phyloP scores from a whole-genome alignment of 2,329 filamentous ascomycete species.

The Aspergillus ibericus region DNA sequence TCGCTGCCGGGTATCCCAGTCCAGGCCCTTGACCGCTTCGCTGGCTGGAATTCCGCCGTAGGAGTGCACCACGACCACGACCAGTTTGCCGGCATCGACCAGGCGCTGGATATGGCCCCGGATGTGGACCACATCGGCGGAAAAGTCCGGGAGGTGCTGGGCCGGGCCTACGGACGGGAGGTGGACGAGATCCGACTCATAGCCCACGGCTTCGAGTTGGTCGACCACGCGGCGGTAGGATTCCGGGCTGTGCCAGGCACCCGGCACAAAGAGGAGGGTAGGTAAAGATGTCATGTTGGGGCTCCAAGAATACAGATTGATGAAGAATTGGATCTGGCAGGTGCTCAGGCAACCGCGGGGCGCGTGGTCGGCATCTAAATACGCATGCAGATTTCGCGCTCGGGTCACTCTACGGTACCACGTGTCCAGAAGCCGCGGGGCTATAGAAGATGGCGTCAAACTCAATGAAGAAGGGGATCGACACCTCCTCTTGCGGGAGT shows the following conservation, averaged over 20 bases:
- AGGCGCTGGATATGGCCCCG: neutral
- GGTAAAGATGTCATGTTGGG: neutral
- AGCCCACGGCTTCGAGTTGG: neutral
- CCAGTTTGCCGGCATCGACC: neutral
- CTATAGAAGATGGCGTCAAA: too few species aligned
- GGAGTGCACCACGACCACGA: constrained; percentile 8
- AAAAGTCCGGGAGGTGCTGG: neutral
- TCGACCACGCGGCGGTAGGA: neutral
- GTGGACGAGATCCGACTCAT: neutral
- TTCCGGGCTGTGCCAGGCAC: constrained; percentile 7
- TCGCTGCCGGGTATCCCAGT: neutral
- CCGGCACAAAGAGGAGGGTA: constrained; percentile 6
- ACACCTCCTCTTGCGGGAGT: too few species aligned
- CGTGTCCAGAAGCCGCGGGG: too few species aligned
- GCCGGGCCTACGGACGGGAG: constrained; percentile 2
- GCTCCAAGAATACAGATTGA: neutral
- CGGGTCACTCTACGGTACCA: too few species aligned
- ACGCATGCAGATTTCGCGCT: too few species aligned
- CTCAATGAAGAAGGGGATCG: too few species aligned
- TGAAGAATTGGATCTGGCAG: neutral
- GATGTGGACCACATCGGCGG: neutral
- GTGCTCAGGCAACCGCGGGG: too few species aligned
- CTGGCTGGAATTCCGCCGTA: constrained; percentile 1
- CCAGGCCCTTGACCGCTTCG: neutral
- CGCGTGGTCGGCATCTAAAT: too few species aligned